These are phyloP conservation scores for Scedosporium apiospermum DNA, from an alignment of 2,329 filamentous ascomycete genomes.

Conservation along the genomic window DNA sequence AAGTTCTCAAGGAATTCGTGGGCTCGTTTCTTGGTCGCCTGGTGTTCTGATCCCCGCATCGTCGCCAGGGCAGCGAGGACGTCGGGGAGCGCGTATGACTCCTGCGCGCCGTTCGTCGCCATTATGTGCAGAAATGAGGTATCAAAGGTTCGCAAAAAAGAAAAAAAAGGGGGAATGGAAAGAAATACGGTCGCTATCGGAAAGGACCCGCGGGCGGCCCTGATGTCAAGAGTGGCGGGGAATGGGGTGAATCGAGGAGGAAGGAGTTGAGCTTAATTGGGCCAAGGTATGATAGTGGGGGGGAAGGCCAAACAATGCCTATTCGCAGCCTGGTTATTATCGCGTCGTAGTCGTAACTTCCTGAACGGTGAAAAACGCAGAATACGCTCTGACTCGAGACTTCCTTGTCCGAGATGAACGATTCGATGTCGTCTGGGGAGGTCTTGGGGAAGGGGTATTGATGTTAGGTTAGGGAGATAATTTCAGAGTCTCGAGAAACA, in stretches of 20 bases:
- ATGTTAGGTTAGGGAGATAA: not conserved
- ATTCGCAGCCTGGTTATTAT: not conserved
- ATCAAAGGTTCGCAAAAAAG: not conserved
- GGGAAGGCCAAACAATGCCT: not conserved
- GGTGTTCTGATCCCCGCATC: slow-evolving; percentile 72
- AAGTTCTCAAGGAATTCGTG: slow-evolving; percentile 89
- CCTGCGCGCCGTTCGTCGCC: slow-evolving; percentile 56
- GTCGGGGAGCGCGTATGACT: slow-evolving; percentile 63
- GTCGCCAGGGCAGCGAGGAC: slow-evolving; percentile 83
- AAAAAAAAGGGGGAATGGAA: not conserved
- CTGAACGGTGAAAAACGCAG: not conserved
- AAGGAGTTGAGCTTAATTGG: not conserved
- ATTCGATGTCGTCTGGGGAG: not conserved
- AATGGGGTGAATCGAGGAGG: not conserved
- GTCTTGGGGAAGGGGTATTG: not conserved
- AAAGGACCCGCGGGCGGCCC: not conserved
- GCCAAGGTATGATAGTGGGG: not conserved
- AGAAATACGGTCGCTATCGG: not conserved
- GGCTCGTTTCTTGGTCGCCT: slow-evolving; percentile 76
- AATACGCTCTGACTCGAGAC: not conserved
- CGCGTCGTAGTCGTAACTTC: not conserved
- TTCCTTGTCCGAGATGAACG: not conserved
- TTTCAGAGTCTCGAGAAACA: not conserved
- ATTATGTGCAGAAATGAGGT: slow-evolving; percentile 32
- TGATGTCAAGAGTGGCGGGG: not conserved